These are phyloP conservation scores for Antitrichia curtipendula DNA, from an alignment of 225 moss, liverwort and hornwort species.

Conservation along the genomic window DNA sequence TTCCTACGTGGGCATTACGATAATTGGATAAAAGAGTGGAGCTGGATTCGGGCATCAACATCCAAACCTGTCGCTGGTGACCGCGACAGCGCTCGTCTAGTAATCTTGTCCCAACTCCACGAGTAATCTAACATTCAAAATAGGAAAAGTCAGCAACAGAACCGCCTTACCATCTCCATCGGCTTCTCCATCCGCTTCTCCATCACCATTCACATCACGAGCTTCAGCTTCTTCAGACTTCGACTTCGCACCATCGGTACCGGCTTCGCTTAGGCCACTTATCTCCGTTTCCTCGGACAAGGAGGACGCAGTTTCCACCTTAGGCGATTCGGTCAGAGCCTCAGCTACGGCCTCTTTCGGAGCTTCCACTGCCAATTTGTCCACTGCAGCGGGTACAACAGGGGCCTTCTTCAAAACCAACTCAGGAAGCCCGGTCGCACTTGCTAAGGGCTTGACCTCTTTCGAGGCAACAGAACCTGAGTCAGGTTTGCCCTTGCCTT, in stretches of 20 bases:
- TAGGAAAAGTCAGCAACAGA: neutral
- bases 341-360: slow-evolving; percentile 17
- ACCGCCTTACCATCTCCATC: slow-evolving; percentile 24
- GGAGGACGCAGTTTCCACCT: slow-evolving; percentile 10
- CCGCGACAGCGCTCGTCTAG: neutral
- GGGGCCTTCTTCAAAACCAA: slow-evolving; percentile 23
- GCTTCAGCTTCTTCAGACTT: slow-evolving; percentile 10
- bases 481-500: slow-evolving; percentile 63
- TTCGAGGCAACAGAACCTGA: slow-evolving; percentile 6
- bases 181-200: slow-evolving; percentile 11
- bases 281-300: neutral
- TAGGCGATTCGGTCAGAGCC: neutral
- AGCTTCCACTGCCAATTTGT: slow-evolving; percentile 28
- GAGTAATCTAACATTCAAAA: neutral
- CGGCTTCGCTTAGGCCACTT: neutral
- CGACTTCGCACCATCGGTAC: neutral
- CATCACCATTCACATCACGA: slow-evolving; percentile 24
- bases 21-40: neutral
- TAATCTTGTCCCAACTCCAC: neutral
- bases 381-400: slow-evolving; percentile 49
- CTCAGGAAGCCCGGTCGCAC: slow-evolving; percentile 46
- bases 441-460: slow-evolving; percentile 21
- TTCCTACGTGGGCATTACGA: neutral
- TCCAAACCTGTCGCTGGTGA: neutral
- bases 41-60: neutral